These are phyloP conservation scores for Boechera retrofracta DNA, from an alignment of 345 rosid genomes.

Conservation along the genomic window DNA sequence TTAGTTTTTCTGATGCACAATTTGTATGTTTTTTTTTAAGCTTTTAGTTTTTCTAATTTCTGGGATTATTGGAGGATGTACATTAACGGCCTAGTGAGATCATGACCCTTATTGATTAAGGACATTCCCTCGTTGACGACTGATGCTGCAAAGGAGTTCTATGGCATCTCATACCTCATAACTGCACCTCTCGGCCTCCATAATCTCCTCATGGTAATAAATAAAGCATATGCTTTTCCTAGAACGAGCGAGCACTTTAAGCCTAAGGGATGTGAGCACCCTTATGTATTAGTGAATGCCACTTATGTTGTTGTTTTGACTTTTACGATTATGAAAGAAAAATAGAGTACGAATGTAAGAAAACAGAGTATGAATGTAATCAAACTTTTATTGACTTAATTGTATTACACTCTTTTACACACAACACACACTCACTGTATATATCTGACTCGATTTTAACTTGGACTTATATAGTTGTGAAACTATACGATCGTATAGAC, in stretches of 20 bases:
- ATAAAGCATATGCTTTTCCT: conserved; percentile 5
- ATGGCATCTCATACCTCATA: conserved; percentile 66
- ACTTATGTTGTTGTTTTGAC: no score
- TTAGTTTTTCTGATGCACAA: neutral
- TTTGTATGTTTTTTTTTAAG: conserved; percentile 23
- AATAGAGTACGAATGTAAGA: no score
- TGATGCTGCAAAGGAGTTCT: conserved; percentile 91
- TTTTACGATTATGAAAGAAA: no score
- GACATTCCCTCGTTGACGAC: conserved; percentile 85
- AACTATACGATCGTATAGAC: no score
- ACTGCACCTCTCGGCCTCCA: conserved; percentile 96
- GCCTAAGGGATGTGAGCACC: neutral
- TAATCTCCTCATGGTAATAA: conserved; percentile 75
- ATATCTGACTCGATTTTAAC: no score
- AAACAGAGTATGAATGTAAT: no score
- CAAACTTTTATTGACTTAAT: no score
- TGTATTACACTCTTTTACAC: no score
- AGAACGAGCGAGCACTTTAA: neutral
- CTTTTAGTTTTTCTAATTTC: neutral
- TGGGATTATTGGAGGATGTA: neutral
- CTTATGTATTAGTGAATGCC: neutral
- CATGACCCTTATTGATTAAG: conserved; percentile 44
- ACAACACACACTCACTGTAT: no score
- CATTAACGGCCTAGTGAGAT: neutral
- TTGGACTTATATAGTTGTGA: no score